phyloP scores from a whole-genome alignment of 2,329 filamentous ascomycete genomes.

The Aspergillus aculeatinus region DNA sequence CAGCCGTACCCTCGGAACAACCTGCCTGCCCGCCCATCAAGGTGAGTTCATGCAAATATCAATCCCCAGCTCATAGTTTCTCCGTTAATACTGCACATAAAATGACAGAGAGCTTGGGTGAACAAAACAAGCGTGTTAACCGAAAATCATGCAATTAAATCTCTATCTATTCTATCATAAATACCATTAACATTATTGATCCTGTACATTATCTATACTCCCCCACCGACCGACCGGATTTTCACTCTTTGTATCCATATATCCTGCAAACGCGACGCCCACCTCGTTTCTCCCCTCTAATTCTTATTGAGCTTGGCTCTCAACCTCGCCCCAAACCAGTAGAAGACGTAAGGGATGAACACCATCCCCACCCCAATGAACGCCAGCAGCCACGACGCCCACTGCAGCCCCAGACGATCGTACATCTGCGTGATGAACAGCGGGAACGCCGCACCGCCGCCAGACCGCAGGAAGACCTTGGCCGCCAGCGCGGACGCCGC shows the following conservation, averaged over 20 bases:
- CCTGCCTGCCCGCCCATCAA: too few relatives aligned
- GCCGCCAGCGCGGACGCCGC: conserved; percentile 46
- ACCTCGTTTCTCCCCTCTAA: not conserved
- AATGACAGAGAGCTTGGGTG: too few relatives aligned
- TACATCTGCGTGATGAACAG: conserved; percentile 79
- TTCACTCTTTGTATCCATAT: not conserved
- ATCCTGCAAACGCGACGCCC: too few relatives aligned
- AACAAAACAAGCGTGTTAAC: not conserved
- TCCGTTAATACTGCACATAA: too few relatives aligned
- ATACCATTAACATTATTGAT: not conserved
- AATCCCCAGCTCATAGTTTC: too few relatives aligned
- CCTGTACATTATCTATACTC: not conserved
- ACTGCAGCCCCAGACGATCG: conserved; percentile 66
- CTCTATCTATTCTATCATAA: not conserved
- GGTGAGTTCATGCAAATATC: too few relatives aligned
- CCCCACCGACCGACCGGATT: not conserved
- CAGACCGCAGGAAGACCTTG: conserved; percentile 51
- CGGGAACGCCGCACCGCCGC: conserved; percentile 69
- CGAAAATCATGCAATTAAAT: not conserved
- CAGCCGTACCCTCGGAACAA: too few relatives aligned
- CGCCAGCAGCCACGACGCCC: conserved; percentile 67
- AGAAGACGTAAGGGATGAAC: conserved; percentile 15
- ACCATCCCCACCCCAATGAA: conserved; percentile 44
- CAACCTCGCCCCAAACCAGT: conserved; percentile 10
- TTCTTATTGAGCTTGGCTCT: conserved; percentile 3